Evolutionary conservation across 768 basidiomycete species (phyloP).

Genomic region (Leccinum sublutescens): DNA sequence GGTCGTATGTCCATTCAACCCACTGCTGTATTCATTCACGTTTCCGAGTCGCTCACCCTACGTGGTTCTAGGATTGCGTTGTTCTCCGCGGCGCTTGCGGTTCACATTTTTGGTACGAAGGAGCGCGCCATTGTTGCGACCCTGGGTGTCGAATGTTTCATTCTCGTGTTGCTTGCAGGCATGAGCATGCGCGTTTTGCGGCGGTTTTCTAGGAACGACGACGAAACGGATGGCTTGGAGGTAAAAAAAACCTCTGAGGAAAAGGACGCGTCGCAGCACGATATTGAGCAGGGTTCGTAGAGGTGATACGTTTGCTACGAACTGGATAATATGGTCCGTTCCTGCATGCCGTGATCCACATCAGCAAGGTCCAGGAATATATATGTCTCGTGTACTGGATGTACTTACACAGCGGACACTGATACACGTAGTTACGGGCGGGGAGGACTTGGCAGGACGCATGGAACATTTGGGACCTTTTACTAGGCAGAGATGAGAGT

Average conservation of each 20-base stretch:
- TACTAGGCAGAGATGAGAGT: no score
- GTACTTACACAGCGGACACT: background rate
- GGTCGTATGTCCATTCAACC: constrained; percentile 12
- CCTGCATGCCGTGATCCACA: background rate
- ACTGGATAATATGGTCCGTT: background rate
- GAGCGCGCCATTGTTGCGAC: background rate
- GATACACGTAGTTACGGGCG: background rate
- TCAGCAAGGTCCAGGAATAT: background rate
- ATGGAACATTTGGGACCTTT: no score
- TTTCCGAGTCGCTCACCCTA: background rate
- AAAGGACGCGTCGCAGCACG: background rate
- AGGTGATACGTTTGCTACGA: background rate
- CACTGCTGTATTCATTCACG: background rate
- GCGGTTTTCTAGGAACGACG: background rate
- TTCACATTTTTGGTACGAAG: constrained; percentile 9
- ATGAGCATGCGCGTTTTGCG: constrained; percentile 4
- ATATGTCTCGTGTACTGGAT: background rate
- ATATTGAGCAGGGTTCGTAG: background rate
- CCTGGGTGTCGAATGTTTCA: constrained; percentile 6
- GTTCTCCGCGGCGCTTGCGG: constrained; percentile 6
- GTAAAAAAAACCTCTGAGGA: background rate
- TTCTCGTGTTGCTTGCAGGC: constrained; percentile 1
- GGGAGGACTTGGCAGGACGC: no score
- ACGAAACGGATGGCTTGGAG: background rate
- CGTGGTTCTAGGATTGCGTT: constrained; percentile 3